A percentile compares a stretch with the other conserved stretches of the same genome.
phyloP scores from a whole-genome alignment of 148 eudicot species.

The Mesembryanthemum crystallinum region DNA sequence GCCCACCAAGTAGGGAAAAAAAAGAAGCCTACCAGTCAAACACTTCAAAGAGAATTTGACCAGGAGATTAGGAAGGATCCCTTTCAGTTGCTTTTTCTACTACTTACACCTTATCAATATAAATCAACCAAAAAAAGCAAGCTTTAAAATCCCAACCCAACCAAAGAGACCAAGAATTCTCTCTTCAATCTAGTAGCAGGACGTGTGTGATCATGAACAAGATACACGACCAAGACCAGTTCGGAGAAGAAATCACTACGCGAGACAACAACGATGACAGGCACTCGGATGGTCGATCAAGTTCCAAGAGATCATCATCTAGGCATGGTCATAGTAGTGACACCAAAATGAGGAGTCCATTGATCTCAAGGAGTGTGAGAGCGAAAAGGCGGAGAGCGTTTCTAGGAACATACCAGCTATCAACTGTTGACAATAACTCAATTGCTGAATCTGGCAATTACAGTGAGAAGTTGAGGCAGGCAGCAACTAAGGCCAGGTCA shows the following conservation, averaged over 20 bases:
- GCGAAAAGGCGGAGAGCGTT: slow-evolving; percentile 48
- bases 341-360: slow-evolving; percentile 16
- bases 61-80: slow-evolving; percentile 6
- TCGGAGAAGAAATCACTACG: not conserved
- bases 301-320: slow-evolving; percentile 16
- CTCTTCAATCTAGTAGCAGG: not conserved
- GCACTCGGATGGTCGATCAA: slow-evolving; percentile 3
- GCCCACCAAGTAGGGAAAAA: slow-evolving; percentile 19
- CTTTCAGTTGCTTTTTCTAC: too few relatives aligned
- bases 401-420: slow-evolving; percentile 43
- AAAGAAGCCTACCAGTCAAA: slow-evolving; percentile 19
- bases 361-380: slow-evolving; percentile 42
- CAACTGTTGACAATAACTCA: slow-evolving; percentile 20
- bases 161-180: not conserved
- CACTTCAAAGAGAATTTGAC: slow-evolving; percentile 25
- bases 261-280: not conserved
- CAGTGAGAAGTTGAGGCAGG: slow-evolving; percentile 34
- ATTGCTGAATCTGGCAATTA: not conserved
- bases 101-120: not conserved
- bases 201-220: slow-evolving; percentile 22
- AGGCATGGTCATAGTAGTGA: not conserved
- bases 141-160: not conserved
- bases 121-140: not conserved
- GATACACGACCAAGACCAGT: slow-evolving; percentile 2
- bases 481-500: slow-evolving; percentile 30